These are phyloP conservation scores for Mesembryanthemum crystallinum DNA, from an alignment of 148 eudicot species.

Conservation along the genomic window DNA sequence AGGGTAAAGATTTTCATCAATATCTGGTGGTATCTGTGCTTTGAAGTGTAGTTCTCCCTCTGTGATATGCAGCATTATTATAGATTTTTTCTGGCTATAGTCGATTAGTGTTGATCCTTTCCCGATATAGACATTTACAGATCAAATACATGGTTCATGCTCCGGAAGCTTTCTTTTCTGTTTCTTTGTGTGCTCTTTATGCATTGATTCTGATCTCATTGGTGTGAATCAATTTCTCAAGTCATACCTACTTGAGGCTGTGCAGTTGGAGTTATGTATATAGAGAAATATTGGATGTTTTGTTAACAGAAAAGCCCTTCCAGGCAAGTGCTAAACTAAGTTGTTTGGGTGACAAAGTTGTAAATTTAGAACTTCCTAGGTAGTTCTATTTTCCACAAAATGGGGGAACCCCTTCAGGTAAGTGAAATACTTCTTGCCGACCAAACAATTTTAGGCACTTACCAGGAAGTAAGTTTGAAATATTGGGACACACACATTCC, in stretches of 20 bases:
- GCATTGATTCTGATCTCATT: background rate
- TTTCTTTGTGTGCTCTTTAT: background rate
- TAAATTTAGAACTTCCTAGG: too few relatives aligned
- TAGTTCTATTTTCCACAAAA: too few relatives aligned
- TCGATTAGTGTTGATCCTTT: background rate
- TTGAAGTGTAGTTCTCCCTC: background rate
- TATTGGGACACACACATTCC: too few relatives aligned
- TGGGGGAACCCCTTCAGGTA: too few relatives aligned
- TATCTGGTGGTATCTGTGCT: background rate
- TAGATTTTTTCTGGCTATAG: background rate
- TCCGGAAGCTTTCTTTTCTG: background rate
- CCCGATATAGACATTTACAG: background rate
- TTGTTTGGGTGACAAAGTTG: too few relatives aligned
- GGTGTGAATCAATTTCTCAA: background rate
- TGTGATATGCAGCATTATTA: background rate
- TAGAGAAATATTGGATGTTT: background rate
- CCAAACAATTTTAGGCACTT: too few relatives aligned
- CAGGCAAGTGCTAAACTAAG: too few relatives aligned
- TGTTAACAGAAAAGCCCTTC: too few relatives aligned
- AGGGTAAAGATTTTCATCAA: constrained; percentile 43
- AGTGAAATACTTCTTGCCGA: too few relatives aligned
- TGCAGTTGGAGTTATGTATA: background rate
- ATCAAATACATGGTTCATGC: background rate
- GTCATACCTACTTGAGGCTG: background rate
- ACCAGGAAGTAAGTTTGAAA: too few relatives aligned